phyloP scores from a whole-genome alignment of 176 grass and related monocot species.

The Lolium rigidum region DNA sequence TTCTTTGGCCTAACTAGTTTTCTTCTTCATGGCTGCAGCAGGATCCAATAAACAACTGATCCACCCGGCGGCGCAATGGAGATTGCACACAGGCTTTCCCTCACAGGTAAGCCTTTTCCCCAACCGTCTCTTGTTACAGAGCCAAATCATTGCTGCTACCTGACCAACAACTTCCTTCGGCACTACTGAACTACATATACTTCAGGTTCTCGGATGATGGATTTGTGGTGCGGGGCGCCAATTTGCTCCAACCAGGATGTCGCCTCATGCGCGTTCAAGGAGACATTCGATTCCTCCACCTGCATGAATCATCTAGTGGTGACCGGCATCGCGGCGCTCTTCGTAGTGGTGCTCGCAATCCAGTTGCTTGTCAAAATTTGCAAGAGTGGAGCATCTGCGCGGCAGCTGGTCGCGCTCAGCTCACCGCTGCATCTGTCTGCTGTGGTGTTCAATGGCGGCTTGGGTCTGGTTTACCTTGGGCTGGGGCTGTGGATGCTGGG shows the following conservation, averaged over 20 bases:
- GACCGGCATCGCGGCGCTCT: neutral
- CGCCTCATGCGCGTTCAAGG: conserved; percentile 31
- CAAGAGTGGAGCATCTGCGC: conserved; percentile 10
- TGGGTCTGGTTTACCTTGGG: conserved; percentile 62
- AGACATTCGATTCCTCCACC: conserved; percentile 57
- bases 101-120: conserved; percentile 32
- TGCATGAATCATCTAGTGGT: conserved; percentile 66
- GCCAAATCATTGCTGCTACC: neutral
- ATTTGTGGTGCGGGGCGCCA: conserved; percentile 49
- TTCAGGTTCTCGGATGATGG: conserved; percentile 49
- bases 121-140: neutral
- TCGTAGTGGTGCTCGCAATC: conserved; percentile 35
- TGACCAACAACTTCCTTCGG: neutral
- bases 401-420: conserved; percentile 17
- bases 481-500: conserved; percentile 63
- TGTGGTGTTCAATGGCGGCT: conserved; percentile 38
- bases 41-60: neutral
- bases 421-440: conserved; percentile 40
- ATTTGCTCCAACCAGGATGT: conserved; percentile 47
- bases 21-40: neutral
- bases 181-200: neutral
- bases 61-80: neutral
- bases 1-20: neutral
- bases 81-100: conserved; percentile 43
- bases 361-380: conserved; percentile 53